Evolutionary conservation across 129 eudicot genomes (phyloP).

Genomic region (Helichrysum umbraculigerum): DNA sequence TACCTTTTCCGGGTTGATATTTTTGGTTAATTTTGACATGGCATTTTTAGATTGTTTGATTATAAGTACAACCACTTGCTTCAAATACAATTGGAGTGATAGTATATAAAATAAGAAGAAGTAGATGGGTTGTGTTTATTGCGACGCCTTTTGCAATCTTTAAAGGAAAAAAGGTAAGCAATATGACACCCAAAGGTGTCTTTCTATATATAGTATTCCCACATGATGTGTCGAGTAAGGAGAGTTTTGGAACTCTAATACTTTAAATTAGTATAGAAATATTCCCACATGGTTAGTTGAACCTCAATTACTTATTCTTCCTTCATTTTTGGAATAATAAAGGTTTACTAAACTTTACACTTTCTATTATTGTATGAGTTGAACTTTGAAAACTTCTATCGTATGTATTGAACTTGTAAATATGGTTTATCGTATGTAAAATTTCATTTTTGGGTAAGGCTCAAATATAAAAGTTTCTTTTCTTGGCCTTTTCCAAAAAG

Average conservation of each 20-base stretch:
- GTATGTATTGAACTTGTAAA: too few species aligned
- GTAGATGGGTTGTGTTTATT: not conserved
- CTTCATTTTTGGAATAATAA: not conserved
- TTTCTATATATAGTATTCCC: not conserved
- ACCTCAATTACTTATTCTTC: not conserved
- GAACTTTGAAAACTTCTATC: too few species aligned
- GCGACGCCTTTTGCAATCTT: slow-evolving; percentile 4
- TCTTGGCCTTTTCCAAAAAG: too few species aligned
- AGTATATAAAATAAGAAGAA: not conserved
- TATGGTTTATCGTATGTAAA: too few species aligned
- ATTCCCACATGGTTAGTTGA: slow-evolving; percentile 13
- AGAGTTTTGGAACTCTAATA: slow-evolving; percentile 7
- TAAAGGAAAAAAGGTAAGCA: not conserved
- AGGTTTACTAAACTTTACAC: too few species aligned
- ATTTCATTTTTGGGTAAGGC: too few species aligned
- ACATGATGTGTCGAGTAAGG: slow-evolving; percentile 11
- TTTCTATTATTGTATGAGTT: too few species aligned
- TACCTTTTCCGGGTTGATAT: not conserved
- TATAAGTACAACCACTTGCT: not conserved
- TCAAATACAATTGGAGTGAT: slow-evolving; percentile 14
- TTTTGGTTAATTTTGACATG: not conserved
- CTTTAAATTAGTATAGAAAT: not conserved
- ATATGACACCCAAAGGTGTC: not conserved
- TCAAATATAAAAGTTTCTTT: too few species aligned
- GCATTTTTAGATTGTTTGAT: not conserved